Conservation (phyloP, 352 stramenopile species). For the Thraustochytrium sp. region DNA sequence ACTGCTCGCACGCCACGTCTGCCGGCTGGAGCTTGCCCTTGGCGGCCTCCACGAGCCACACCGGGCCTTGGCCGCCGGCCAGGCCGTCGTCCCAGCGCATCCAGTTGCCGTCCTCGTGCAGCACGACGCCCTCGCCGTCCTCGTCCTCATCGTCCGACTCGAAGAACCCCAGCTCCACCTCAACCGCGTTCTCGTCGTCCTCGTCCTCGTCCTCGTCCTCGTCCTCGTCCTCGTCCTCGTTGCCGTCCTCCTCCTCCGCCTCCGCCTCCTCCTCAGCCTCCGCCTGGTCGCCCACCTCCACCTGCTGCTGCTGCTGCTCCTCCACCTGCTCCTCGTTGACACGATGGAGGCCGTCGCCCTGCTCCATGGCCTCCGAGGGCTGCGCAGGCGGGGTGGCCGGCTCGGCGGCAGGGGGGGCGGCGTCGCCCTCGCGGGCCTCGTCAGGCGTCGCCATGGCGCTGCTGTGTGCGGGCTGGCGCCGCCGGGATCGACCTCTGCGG, state of each 20-base stretch:
- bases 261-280: not conserved
- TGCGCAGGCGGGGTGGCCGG: no score
- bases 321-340: not conserved
- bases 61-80: conserved; percentile 48
- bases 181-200: not conserved
- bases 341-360: no score
- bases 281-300: not conserved
- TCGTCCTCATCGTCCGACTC: not conserved
- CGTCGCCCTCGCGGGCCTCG: no score
- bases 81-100: conserved; percentile 50
- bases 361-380: no score
- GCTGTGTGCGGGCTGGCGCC: no score
- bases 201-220: conserved; percentile 1
- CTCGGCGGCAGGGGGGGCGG: no score
- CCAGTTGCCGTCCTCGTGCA: conserved; percentile 53
- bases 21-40: not conserved
- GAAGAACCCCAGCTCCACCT: conserved; percentile 33
- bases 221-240: not conserved
- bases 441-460: no score
- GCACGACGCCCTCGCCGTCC: conserved; percentile 26
- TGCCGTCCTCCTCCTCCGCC: not conserved
- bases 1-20: conserved; percentile 46
- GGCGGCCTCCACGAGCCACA: conserved; percentile 48
- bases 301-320: not conserved
- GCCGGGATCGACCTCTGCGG: no score